Evolutionary conservation across 495 filamentous ascomycete genomes (phyloP).

Genomic region (Poronia punctata): DNA sequence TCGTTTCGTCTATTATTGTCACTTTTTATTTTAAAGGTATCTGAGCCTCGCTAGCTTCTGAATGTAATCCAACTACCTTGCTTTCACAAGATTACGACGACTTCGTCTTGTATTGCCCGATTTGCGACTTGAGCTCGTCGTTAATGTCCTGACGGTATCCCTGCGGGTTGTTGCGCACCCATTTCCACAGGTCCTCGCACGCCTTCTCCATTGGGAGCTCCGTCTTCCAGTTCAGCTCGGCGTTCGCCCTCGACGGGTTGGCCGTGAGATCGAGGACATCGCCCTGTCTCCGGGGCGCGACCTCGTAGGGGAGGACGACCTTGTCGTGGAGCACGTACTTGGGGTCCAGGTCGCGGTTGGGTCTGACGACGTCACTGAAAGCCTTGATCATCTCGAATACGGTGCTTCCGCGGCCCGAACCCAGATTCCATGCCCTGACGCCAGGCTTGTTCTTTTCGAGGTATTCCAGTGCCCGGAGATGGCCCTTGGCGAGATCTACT

Average conservation of each 20-base stretch:
- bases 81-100: too few species aligned
- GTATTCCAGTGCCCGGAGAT: slow-evolving; percentile 87
- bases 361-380: slow-evolving; percentile 80
- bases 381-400: slow-evolving; percentile 97
- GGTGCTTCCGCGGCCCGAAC: slow-evolving; percentile 90
- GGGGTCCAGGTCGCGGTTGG: too few species aligned
- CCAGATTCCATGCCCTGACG: slow-evolving; percentile 93
- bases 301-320: slow-evolving; percentile 84
- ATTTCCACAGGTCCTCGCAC: slow-evolving; percentile 91
- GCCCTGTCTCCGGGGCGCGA: slow-evolving; percentile 73
- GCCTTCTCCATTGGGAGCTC: slow-evolving; percentile 84
- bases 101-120: slow-evolving; percentile 19
- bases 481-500: slow-evolving; percentile 70
- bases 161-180: slow-evolving; percentile 90
- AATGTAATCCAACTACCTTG: too few species aligned
- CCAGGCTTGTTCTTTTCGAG: slow-evolving; percentile 85
- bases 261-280: slow-evolving; percentile 94
- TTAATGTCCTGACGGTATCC: slow-evolving; percentile 87
- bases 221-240: slow-evolving; percentile 89
- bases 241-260: slow-evolving; percentile 77
- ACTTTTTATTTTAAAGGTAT: too few species aligned
- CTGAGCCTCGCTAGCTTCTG: too few species aligned
- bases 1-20: too few species aligned
- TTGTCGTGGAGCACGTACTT: too few species aligned
- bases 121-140: slow-evolving; percentile 52